A percentile compares a stretch with the other conserved stretches of the same genome.
Evolutionary conservation across 148 eudicot species (phyloP).

Genomic region (Drosera capensis): DNA sequence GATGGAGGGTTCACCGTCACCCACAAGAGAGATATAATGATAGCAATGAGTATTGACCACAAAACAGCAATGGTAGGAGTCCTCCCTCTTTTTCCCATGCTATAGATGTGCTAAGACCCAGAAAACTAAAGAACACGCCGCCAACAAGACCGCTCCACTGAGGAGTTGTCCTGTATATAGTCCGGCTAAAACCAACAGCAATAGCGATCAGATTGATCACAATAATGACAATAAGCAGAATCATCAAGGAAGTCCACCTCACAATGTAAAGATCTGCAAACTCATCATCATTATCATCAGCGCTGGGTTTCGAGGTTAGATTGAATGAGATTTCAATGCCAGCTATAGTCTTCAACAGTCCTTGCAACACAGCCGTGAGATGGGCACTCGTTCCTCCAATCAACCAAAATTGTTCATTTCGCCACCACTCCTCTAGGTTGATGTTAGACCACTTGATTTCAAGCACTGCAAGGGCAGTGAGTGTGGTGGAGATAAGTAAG

Average conservation of each 20-base stretch:
- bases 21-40: slow-evolving; percentile 6
- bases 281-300: slow-evolving; percentile 6
- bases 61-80: slow-evolving; percentile 7
- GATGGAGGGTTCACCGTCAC: slow-evolving; percentile 5
- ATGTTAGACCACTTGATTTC: slow-evolving; percentile 9
- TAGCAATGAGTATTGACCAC: slow-evolving; percentile 8
- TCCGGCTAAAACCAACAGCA: slow-evolving; percentile 6
- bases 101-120: slow-evolving; percentile 10
- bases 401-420: slow-evolving; percentile 8
- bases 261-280: slow-evolving; percentile 6
- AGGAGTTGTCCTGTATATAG: slow-evolving; percentile 6
- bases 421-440: slow-evolving; percentile 5
- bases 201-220: slow-evolving; percentile 5
- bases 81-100: slow-evolving; percentile 8
- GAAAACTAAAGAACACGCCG: too few species aligned
- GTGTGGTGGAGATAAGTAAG: slow-evolving; percentile 1
- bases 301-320: slow-evolving; percentile 2
- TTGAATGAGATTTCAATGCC: slow-evolving; percentile 9
- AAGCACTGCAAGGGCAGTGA: slow-evolving; percentile 6
- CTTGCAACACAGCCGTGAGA: slow-evolving; percentile 5
- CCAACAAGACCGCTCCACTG: slow-evolving; percentile 7
- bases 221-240: slow-evolving; percentile 6
- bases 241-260: slow-evolving; percentile 8
- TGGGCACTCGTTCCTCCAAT: slow-evolving; percentile 8
- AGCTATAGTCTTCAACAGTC: slow-evolving; percentile 3